Evolutionary conservation across 768 basidiomycete species (phyloP).

Genomic region (Leccinum longicurvipes): DNA sequence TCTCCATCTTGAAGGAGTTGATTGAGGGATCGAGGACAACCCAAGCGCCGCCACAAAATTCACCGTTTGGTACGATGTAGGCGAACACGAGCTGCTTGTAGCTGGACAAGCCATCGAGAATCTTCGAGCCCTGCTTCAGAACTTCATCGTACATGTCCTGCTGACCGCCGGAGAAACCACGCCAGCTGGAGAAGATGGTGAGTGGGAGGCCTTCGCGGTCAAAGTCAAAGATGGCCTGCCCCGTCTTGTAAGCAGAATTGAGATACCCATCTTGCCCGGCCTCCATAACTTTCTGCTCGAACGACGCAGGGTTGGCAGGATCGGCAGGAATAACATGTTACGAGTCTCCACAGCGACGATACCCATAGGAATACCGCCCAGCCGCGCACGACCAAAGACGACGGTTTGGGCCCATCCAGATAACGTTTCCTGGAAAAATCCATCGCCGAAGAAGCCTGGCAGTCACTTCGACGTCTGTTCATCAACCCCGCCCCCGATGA

Average conservation of each 20-base stretch:
- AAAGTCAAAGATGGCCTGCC: no score
- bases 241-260: no score
- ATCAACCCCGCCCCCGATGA: slow-evolving; percentile 91
- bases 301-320: slow-evolving; percentile 93
- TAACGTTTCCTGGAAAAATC: no score
- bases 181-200: slow-evolving; percentile 99
- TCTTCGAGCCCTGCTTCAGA: slow-evolving; percentile 95
- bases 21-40: no score
- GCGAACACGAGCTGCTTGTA: no score
- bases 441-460: slow-evolving; percentile 23
- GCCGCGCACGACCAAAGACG: slow-evolving; percentile 82
- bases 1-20: no score
- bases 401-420: slow-evolving; percentile 91
- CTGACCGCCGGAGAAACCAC: slow-evolving; percentile 99
- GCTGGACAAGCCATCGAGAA: slow-evolving; percentile 94
- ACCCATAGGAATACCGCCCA: slow-evolving; percentile 96
- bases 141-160: slow-evolving; percentile 99
- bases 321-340: slow-evolving; percentile 73
- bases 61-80: no score
- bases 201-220: slow-evolving; percentile 94
- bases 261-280: no score
- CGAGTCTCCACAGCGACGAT: slow-evolving; percentile 35
- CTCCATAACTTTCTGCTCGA: slow-evolving; percentile 97
- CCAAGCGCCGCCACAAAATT: no score
- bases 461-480: slow-evolving; percentile 74